These are phyloP conservation scores for Penicillium sp. DNA, from an alignment of 2,329 filamentous ascomycete genomes.

Conservation along the genomic window DNA sequence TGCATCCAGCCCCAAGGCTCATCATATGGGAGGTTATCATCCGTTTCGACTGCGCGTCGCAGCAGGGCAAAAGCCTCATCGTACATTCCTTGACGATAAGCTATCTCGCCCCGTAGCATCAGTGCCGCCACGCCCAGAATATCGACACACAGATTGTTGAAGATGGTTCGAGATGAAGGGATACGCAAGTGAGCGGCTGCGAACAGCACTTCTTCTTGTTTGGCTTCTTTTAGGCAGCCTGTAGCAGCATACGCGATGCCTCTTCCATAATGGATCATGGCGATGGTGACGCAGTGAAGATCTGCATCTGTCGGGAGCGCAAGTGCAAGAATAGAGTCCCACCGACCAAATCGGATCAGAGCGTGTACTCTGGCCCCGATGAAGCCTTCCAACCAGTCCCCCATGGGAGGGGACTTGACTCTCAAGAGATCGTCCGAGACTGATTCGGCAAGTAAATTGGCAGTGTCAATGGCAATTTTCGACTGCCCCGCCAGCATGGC, in stretches of 20 bases:
- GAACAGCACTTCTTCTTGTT: constrained; percentile 49
- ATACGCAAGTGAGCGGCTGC: constrained; percentile 47
- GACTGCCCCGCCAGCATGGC: constrained; percentile 70
- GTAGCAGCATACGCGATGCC: constrained; percentile 61
- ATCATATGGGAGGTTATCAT: constrained; percentile 62
- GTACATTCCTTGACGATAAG: constrained; percentile 58
- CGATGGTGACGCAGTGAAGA: constrained; percentile 64
- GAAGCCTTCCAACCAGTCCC: constrained; percentile 72
- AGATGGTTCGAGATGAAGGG: constrained; percentile 56
- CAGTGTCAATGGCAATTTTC: constrained; percentile 56
- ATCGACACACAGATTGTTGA: constrained; percentile 60
- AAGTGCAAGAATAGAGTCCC: constrained; percentile 61
- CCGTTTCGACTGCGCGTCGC: constrained; percentile 51
- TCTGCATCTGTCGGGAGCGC: constrained; percentile 50
- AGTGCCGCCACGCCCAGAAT: constrained; percentile 56
- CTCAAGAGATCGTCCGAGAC: constrained; percentile 58
- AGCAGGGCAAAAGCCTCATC: constrained; percentile 56
- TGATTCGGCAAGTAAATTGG: constrained; percentile 52
- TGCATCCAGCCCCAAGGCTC: constrained; percentile 81
- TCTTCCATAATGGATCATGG: constrained; percentile 63
- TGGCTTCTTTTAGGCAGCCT: constrained; percentile 50
- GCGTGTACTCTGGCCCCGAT: constrained; percentile 62
- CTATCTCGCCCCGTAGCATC: constrained; percentile 69
- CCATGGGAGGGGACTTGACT: constrained; percentile 58
- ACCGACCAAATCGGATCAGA: constrained; percentile 65